Evolutionary conservation across 1,139 yeast genomes (phyloP), one percentile per base, ranked within the genome.

Genomic region (Suhomyces kunorum): DNA sequence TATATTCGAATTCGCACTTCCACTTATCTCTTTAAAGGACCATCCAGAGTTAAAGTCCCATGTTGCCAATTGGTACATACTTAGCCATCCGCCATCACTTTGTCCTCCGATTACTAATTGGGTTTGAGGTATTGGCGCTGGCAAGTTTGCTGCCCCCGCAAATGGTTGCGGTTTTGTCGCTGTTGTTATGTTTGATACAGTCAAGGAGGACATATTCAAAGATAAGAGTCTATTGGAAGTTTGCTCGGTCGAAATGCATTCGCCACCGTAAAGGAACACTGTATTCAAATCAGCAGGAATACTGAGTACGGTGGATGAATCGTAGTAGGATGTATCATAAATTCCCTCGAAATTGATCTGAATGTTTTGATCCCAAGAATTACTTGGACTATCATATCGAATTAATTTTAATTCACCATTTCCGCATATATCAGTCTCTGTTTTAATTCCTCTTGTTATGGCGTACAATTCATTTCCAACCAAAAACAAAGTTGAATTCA

Each of bases 1-100:
- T 4, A 79, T 66, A 18, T 53, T 50, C 11, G 53, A 47, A 2
- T n/a, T n/a, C n/a, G 50, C 48, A 14, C 55, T 56, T 7, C 48
- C 40, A 1, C 36, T 19, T 4, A 66, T 57, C 26, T 50, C 53
- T 41, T 66, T 64, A 54, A 78, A 80, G 3, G 80, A 68, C 87
- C 87, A 81, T 0, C 78, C 78, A 2, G 82, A 63, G 36, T 66
- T 67, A 41, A 74, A 74, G 46, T 76, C 78, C 82, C 83, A 80
- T 1, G 78, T 52, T 0, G 86, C 85, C 6, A 80, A 56, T 55
- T 81, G 86, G 49, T 70, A 69, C 76, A 81, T 71, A 40, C 76
- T 71, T 25, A 81, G 74, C 83, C 85, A 80, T 0, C 83, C 83
- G 7, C 62, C 54, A 4, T 58, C 49, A 0, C 83, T 71, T 36